A percentile compares a stretch with the other conserved stretches of the same genome.
Evolutionary conservation across 108 stramenopile species (phyloP).

Genomic region (Cylindrotheca fusiformis): DNA sequence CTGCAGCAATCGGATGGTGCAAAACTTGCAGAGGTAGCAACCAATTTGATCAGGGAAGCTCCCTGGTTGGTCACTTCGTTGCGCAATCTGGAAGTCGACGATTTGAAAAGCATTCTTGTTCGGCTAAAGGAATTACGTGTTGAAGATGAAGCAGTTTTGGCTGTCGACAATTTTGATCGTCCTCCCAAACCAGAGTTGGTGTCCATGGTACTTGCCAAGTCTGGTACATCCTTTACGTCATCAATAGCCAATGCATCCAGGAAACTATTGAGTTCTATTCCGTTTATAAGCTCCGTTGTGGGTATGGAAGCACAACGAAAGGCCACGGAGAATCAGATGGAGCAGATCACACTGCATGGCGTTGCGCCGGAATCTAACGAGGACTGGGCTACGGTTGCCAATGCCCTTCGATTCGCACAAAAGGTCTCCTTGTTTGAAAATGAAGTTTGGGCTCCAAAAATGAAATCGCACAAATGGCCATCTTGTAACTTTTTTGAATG

Average conservation of each 20-base stretch:
- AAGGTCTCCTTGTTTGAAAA: slow-evolving; percentile 13
- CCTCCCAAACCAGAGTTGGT: slow-evolving; percentile 33
- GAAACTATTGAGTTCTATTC: slow-evolving; percentile 33
- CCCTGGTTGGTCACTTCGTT: slow-evolving; percentile 46
- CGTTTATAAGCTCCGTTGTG: slow-evolving; percentile 18
- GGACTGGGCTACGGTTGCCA: slow-evolving; percentile 35
- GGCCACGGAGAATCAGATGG: slow-evolving; percentile 17
- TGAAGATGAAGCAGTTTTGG: slow-evolving; percentile 16
- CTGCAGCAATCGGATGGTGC: slow-evolving; percentile 26
- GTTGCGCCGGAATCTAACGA: slow-evolving; percentile 12
- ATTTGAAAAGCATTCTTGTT: slow-evolving; percentile 17
- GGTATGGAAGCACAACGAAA: slow-evolving; percentile 14
- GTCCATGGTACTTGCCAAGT: slow-evolving; percentile 34
- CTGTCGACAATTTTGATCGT: slow-evolving; percentile 15
- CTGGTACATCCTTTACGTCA: slow-evolving; percentile 33
- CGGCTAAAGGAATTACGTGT: slow-evolving; percentile 12
- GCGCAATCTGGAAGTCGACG: slow-evolving; percentile 16
- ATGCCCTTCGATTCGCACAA: slow-evolving; percentile 22
- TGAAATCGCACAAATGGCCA: slow-evolving; percentile 28
- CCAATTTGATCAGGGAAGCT: slow-evolving; percentile 24
- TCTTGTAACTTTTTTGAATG: neutral
- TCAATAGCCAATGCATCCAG: slow-evolving; percentile 24
- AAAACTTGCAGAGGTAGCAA: slow-evolving; percentile 21
- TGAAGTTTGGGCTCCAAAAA: slow-evolving; percentile 6
- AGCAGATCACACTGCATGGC: slow-evolving; percentile 24